A percentile compares a stretch with the other conserved stretches of the same genome.
Evolutionary conservation across 768 basidiomycete genomes (phyloP).

Genomic region (Russula sp.): DNA sequence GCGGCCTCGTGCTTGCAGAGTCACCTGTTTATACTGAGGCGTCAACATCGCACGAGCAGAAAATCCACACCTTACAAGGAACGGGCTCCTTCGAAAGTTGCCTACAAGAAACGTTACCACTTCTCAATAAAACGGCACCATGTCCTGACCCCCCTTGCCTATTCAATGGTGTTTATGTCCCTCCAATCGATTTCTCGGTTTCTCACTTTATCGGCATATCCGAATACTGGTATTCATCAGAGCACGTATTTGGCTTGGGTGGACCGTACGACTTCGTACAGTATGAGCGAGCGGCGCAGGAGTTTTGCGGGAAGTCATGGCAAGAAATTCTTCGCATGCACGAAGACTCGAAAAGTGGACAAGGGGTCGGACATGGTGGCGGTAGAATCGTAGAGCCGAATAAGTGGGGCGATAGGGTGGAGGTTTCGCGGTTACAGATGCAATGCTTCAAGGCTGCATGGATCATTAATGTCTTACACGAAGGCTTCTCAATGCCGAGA

Average conservation of each 20-base stretch:
- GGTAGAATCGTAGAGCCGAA: slow-evolving; percentile 58
- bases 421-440: slow-evolving; percentile 82
- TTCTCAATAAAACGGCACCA: slow-evolving; percentile 78
- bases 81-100: slow-evolving; percentile 90
- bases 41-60: slow-evolving; percentile 37
- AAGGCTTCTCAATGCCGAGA: slow-evolving; percentile 91
- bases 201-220: slow-evolving; percentile 95
- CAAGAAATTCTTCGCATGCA: slow-evolving; percentile 62
- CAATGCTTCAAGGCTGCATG: slow-evolving; percentile 99
- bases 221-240: slow-evolving; percentile 99
- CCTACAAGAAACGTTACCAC: slow-evolving; percentile 56
- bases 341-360: slow-evolving; percentile 38
- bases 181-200: slow-evolving; percentile 87
- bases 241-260: slow-evolving; percentile 91
- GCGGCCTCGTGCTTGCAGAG: slow-evolving; percentile 56
- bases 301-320: slow-evolving; percentile 83
- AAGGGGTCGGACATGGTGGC: slow-evolving; percentile 53
- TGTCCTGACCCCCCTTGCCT: slow-evolving; percentile 83
- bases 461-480: slow-evolving; percentile 93
- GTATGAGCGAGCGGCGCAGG: slow-evolving; percentile 86
- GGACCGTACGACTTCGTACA: slow-evolving; percentile 95
- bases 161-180: slow-evolving; percentile 92
- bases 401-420: slow-evolving; percentile 67
- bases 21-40: slow-evolving; percentile 38
- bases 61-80: slow-evolving; percentile 61